Conservation (phyloP, 768 basidiomycete species). For the Amanita molliuscula region DNA sequence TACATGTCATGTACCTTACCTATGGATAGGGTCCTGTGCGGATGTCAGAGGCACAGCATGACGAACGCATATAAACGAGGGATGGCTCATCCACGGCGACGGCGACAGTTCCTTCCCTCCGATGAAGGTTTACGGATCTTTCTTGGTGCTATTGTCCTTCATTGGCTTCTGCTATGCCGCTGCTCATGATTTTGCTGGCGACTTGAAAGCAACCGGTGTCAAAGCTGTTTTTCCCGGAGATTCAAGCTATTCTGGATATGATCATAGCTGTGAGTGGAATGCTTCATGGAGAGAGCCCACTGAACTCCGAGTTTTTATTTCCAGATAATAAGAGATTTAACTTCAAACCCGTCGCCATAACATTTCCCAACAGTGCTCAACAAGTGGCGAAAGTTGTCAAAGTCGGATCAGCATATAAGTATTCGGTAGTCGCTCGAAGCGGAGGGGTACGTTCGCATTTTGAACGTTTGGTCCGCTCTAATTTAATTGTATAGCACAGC, state of each 20-base stretch:
- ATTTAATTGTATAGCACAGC: constrained; percentile 24
- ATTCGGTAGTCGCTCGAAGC: constrained; percentile 27
- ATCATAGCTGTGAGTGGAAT: neutral
- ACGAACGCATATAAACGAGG: no score
- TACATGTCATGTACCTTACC: no score
- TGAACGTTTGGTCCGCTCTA: neutral
- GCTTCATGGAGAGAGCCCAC: no score
- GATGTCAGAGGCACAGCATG: no score
- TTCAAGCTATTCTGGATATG: neutral
- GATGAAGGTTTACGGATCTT: neutral
- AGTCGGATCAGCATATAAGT: constrained; percentile 15
- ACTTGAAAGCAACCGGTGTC: neutral
- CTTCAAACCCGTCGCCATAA: constrained; percentile 19
- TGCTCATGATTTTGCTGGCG: neutral
- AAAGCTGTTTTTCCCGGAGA: constrained; percentile 2
- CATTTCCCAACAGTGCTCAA: constrained; percentile 17
- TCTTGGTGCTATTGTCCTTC: neutral
- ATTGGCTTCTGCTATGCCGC: neutral
- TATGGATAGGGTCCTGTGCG: no score
- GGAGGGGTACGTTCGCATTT: constrained; percentile 25
- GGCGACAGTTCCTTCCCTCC: no score
- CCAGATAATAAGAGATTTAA: constrained; percentile 21
- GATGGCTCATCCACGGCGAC: no score
- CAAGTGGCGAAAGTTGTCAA: constrained; percentile 19
- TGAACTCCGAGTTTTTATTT: neutral